Conservation (phyloP, 2,329 filamentous ascomycete genomes). For the Trichoderma atroviride region DNA sequence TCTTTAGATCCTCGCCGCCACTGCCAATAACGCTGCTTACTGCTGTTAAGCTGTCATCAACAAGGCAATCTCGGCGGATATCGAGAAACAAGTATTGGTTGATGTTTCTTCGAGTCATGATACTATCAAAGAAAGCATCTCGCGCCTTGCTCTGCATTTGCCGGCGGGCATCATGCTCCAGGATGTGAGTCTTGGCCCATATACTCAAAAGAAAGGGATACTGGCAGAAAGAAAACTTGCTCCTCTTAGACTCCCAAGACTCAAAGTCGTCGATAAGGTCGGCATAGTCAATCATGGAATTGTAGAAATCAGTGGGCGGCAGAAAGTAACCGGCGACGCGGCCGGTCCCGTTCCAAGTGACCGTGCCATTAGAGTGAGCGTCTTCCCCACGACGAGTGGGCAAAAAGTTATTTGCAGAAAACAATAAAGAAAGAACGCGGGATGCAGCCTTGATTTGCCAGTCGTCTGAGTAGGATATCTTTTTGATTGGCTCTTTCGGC, state of each 20-base stretch:
- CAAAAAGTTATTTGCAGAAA: constrained; percentile 72
- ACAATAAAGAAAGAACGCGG: constrained; percentile 77
- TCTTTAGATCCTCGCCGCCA: constrained; percentile 84
- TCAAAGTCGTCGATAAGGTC: constrained; percentile 87
- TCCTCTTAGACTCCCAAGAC: constrained; percentile 74
- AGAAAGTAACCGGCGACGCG: constrained; percentile 64
- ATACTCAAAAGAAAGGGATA: constrained; percentile 92
- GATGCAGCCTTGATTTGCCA: constrained; percentile 87
- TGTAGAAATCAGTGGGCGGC: constrained; percentile 84
- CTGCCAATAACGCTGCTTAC: constrained; percentile 85
- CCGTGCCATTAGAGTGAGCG: constrained; percentile 14
- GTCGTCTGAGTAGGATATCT: constrained; percentile 73
- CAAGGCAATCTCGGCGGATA: constrained; percentile 80
- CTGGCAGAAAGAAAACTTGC: constrained; percentile 85
- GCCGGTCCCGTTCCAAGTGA: constrained; percentile 29
- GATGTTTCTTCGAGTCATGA: constrained; percentile 72
- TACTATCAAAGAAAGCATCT: constrained; percentile 88
- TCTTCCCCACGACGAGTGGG: constrained; percentile 42
- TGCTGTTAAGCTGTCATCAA: constrained; percentile 82
- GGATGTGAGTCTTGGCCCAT: constrained; percentile 86
- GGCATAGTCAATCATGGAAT: constrained; percentile 81
- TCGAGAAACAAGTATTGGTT: constrained; percentile 78
- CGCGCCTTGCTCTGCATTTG: constrained; percentile 89
- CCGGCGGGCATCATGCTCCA: constrained; percentile 83
- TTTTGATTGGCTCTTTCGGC: constrained; percentile 57